Evolutionary conservation across 495 filamentous ascomycete genomes (phyloP).

Genomic region (Cryomyces antarcticus): DNA sequence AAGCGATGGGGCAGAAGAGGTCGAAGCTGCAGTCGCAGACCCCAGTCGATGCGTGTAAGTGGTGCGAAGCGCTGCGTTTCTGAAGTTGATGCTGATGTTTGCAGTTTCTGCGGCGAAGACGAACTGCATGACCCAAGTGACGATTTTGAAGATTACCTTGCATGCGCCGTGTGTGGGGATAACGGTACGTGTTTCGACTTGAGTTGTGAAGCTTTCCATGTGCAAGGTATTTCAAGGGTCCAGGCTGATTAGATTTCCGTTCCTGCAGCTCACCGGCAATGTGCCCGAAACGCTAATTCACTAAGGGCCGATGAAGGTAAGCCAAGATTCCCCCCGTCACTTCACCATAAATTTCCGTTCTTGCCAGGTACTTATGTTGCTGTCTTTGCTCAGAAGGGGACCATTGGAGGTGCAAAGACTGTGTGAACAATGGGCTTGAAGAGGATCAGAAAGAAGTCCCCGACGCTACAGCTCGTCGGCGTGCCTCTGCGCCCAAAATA

Average conservation of each 20-base stretch:
- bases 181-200: constrained; percentile 41
- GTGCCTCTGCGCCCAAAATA: constrained; percentile 21
- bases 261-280: constrained; percentile 72
- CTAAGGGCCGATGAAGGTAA: constrained; percentile 49
- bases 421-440: constrained; percentile 41
- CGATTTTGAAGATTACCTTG: constrained; percentile 71
- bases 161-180: constrained; percentile 65
- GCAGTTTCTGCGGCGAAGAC: constrained; percentile 56
- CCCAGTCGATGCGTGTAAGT: constrained; percentile 49
- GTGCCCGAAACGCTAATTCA: constrained; percentile 60
- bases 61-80: not conserved
- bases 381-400: constrained; percentile 27
- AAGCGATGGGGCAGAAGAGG: constrained; percentile 43
- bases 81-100: not conserved
- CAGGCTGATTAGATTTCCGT: constrained; percentile 18
- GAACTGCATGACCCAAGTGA: constrained; percentile 73
- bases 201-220: constrained; percentile 9
- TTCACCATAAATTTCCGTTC: constrained; percentile 8
- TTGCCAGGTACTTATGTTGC: not conserved
- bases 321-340: constrained; percentile 5
- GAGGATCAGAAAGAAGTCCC: constrained; percentile 20
- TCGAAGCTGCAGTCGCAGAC: constrained; percentile 41
- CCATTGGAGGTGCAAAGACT: constrained; percentile 65
- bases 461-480: constrained; percentile 16
- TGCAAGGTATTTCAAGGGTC: constrained; percentile 11